A percentile compares a stretch with the other conserved stretches of the same genome.
Conservation (phyloP, 305 asterid genomes). For the Ilex paraguariensis region DNA sequence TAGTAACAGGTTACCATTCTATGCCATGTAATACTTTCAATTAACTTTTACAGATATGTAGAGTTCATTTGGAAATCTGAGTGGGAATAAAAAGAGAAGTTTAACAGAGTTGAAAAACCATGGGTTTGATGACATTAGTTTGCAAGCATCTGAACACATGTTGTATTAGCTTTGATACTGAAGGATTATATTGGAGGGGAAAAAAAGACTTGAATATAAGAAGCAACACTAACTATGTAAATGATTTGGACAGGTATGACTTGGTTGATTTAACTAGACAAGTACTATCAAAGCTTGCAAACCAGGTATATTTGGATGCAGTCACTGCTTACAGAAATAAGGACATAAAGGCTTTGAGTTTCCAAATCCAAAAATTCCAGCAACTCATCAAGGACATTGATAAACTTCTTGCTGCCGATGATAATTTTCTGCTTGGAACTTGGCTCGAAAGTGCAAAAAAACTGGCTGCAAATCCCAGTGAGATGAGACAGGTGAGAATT, state of each 20-base stretch:
- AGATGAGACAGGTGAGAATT: constrained; percentile 62
- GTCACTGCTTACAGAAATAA: constrained; percentile 52
- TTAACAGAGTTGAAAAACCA: no score
- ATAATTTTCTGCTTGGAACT: constrained; percentile 79
- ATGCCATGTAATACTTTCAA: no score
- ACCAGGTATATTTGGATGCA: constrained; percentile 76
- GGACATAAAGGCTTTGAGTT: constrained; percentile 49
- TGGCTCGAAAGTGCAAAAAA: constrained; percentile 89
- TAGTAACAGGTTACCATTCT: no score
- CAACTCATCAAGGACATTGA: constrained; percentile 90
- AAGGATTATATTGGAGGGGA: background rate
- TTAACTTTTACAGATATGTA: no score
- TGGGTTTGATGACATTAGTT: no score
- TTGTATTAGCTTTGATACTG: no score
- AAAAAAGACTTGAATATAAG: background rate
- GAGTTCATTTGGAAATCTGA: no score
- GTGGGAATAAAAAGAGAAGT: no score
- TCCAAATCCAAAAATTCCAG: constrained; percentile 54
- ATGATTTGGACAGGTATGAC: constrained; percentile 63
- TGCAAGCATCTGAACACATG: no score
- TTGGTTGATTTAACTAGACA: constrained; percentile 94
- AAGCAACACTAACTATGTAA: constrained; percentile 5
- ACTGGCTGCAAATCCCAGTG: constrained; percentile 50
- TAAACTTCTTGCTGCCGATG: constrained; percentile 76
- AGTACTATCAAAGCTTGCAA: constrained; percentile 87